A percentile compares a stretch with the other conserved stretches of the same genome.
Conservation (phyloP, 1,284 basidiomycete genomes). For the Mycosarcoma maydis region DNA sequence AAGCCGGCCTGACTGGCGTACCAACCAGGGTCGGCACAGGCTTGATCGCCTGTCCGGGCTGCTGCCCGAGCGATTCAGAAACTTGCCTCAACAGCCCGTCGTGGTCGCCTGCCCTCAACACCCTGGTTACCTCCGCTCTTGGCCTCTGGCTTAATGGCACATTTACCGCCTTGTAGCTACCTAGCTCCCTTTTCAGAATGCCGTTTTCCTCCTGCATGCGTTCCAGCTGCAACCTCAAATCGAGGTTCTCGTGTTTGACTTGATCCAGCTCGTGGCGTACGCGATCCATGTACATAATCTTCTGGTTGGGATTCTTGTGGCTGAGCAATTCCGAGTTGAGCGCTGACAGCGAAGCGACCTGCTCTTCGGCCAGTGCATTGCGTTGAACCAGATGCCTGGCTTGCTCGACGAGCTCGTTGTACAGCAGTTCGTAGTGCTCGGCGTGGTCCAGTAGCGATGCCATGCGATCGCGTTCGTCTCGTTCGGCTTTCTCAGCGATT, state of each 20-base stretch:
- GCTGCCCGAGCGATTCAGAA: constrained; percentile 12
- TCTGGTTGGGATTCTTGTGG: constrained; percentile 45
- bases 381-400: constrained; percentile 34
- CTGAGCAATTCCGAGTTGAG: constrained; percentile 41
- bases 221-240: constrained; percentile 25
- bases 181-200: constrained; percentile 20
- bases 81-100: constrained; percentile 28
- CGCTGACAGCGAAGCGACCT: constrained; percentile 25
- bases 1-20: constrained; percentile 15
- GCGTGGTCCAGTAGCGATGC: constrained; percentile 25
- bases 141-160: constrained; percentile 36
- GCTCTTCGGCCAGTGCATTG: constrained; percentile 33
- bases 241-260: constrained; percentile 29
- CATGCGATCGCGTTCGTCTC: constrained; percentile 36
- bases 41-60: not conserved
- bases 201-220: constrained; percentile 14
- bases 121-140: constrained; percentile 30
- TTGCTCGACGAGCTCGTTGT: constrained; percentile 35
- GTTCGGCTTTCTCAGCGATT: constrained; percentile 28
- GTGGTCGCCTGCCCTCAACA: constrained; percentile 24
- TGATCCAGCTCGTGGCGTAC: constrained; percentile 36
- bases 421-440: constrained; percentile 24
- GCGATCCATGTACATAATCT: constrained; percentile 48
- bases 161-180: constrained; percentile 34
- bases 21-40: not conserved